Base-by-base conservation (phyloP, 2,329 filamentous ascomycete genomes). In the Conoideocrella luteorostrata region DNA sequence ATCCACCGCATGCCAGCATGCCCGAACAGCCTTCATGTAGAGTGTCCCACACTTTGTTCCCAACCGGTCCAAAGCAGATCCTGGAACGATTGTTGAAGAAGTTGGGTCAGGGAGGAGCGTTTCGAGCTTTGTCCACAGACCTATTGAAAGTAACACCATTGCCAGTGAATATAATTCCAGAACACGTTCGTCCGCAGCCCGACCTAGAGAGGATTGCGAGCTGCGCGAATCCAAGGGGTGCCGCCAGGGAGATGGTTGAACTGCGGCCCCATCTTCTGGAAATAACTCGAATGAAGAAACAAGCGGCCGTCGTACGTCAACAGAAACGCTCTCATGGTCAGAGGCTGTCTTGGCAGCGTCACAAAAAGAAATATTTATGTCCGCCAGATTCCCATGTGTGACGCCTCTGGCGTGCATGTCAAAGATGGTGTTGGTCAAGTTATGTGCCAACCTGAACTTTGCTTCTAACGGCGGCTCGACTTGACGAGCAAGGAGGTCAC, bases 271-370 rank as follows among this genome's bases (percentile, higher is more conserved):
- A 15, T 60, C 59, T 17, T 65, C 63, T 0, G 60, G 50, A 56
- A 90, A 91, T 3, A 89, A 63, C 50, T 90, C 85, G 52, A 88
- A 90, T 0, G 84, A 84, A 1, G 83, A 83, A 34, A 89, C 67
- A 4, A 87, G 73, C 2, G 86, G 86, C 7, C 79, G 73, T 18
- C 84, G 73, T 39, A 89, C 72, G 44, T 87, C 80, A 13, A 80
- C 69, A 33, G 77, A 68, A 1, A 66, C 63, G 7, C 70, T 64
- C 5, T 60, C 62, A 6, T 65, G 61, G 1, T 63, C 66, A 2
- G 65, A 62, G 34, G 70, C 66, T 2, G 59, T 64, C 17, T 64
- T 70, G 38, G 61, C 62, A 15, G 59, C 67, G 40, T 71, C 71
- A 47, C 72, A 81, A 41, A 90, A 87, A 0, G 84, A 74, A 13